These are phyloP conservation scores for Schrenkiella parvula DNA, from an alignment of 345 rosid species.

Conservation along the genomic window DNA sequence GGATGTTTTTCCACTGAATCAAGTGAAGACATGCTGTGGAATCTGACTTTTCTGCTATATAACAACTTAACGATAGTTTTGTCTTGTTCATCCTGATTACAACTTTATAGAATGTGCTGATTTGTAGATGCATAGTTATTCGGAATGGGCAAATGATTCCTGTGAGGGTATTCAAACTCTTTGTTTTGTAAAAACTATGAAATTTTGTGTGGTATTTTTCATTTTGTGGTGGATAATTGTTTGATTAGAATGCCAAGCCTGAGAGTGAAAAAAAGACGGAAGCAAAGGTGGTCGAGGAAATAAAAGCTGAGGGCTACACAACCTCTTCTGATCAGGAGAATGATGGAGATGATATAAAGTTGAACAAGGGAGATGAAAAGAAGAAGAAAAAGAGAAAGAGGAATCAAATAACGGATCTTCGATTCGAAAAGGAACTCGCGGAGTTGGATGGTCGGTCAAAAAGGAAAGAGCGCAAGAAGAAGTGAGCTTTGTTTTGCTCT, in stretches of 20 bases:
- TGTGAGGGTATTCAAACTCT: background rate
- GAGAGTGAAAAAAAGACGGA: slow-evolving; percentile 16
- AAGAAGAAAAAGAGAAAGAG: slow-evolving; percentile 68
- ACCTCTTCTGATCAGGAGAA: too few relatives aligned
- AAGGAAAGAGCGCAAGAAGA: slow-evolving; percentile 65
- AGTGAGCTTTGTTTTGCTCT: slow-evolving; percentile 32
- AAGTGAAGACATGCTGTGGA: background rate
- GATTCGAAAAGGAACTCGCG: slow-evolving; percentile 45
- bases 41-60: background rate
- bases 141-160: background rate
- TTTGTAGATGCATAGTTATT: background rate
- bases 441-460: slow-evolving; percentile 39
- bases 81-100: background rate
- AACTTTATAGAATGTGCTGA: background rate
- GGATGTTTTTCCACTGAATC: background rate
- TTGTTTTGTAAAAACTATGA: background rate
- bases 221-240: too few relatives aligned
- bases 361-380: slow-evolving; percentile 34
- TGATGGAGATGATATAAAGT: slow-evolving; percentile 12
- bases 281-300: too few relatives aligned
- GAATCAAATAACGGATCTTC: slow-evolving; percentile 59
- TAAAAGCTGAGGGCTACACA: too few relatives aligned
- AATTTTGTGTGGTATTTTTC: background rate
- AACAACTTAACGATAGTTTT: background rate
- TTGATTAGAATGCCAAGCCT: slow-evolving; percentile 9